Base-by-base conservation (phyloP, 441 rosid genomes). In the Pelargonium myrrhifolium region DNA sequence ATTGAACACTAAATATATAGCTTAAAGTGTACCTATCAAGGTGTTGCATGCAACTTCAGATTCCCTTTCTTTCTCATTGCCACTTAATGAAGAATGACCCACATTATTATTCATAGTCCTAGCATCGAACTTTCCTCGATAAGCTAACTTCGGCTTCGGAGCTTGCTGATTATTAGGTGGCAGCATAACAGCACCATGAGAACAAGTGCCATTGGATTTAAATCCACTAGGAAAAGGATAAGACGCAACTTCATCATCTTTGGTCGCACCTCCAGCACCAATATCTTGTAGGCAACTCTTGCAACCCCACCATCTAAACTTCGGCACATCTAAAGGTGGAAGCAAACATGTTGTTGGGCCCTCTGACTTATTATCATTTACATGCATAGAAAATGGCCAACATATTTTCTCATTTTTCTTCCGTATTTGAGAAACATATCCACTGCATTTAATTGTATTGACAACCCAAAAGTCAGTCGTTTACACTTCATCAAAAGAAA, bases 241-340 rank as follows among this genome's bases (percentile, higher is more conserved):
- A 71, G 70, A 71, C 40, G 53, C 68, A 18, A 66, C 53, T 68
- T 73, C 86, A 22, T 60, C 68, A 53, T 69, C 77, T 70, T 64
- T 74, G 71, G 66, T 58, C 70, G 59, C 69, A 51, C 65, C 71
- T 75, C 77, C 76, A 61, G 67, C 68, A 62, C 68, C 69, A 60
- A 73, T 65, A 65, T 83, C 87, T 64, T 47, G 77, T 69, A 76
- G 56, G 67, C 97, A 90, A 71, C 73, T 82, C 66, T 64, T 77
- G 80, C 98, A 87, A 69, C 71, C 68, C 94, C 92, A 92, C 87
- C 87, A 83, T 80, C 86, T 84, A 72, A 75, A 88, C 65, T 81
- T 85, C 9, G 88, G 92, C 74, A 79, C 85, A 56, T 78, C 68
- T 65, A 92, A 72, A 71, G 90, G 78, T 78, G 97, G 93, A 77